These are phyloP conservation scores for Apophysomyces elegans DNA, from an alignment of 371 early-diverging fungal species.

Conservation along the genomic window DNA sequence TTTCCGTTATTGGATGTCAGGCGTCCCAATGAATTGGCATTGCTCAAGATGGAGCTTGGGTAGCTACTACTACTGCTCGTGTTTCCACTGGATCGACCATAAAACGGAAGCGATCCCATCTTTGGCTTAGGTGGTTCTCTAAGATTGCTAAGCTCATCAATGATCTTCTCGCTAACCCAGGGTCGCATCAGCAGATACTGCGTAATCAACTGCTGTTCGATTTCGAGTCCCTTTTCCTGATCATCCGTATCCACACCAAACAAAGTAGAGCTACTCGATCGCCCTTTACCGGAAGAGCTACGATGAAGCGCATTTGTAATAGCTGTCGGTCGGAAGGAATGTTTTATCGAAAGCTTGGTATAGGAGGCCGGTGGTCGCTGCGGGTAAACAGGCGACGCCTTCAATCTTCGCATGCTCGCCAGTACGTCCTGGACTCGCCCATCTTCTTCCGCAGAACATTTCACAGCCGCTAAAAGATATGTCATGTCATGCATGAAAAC, in stretches of 20 bases:
- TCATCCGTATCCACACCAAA: slow-evolving; percentile 38
- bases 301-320: slow-evolving; percentile 49
- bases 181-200: slow-evolving; percentile 70
- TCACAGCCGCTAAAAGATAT: slow-evolving; percentile 67
- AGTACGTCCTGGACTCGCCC: slow-evolving; percentile 58
- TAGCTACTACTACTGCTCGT: slow-evolving; percentile 14
- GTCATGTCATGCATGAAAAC: slow-evolving; percentile 77
- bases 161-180: slow-evolving; percentile 71
- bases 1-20: slow-evolving; percentile 21
- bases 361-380: slow-evolving; percentile 54
- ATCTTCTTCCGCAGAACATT: slow-evolving; percentile 39
- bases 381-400: slow-evolving; percentile 59
- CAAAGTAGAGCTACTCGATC: slow-evolving; percentile 20
- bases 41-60: slow-evolving; percentile 25
- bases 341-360: slow-evolving; percentile 50
- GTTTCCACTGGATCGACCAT: slow-evolving; percentile 18
- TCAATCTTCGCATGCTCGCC: slow-evolving; percentile 51
- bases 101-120: slow-evolving; percentile 15
- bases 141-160: slow-evolving; percentile 71
- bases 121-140: slow-evolving; percentile 65
- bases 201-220: slow-evolving; percentile 58
- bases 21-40: slow-evolving; percentile 28
- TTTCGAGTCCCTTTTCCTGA: slow-evolving; percentile 29
- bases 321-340: slow-evolving; percentile 44
- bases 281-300: slow-evolving; percentile 37